Base-by-base conservation (phyloP, 768 basidiomycete genomes). In the Gelatoporia subvermispora region DNA sequence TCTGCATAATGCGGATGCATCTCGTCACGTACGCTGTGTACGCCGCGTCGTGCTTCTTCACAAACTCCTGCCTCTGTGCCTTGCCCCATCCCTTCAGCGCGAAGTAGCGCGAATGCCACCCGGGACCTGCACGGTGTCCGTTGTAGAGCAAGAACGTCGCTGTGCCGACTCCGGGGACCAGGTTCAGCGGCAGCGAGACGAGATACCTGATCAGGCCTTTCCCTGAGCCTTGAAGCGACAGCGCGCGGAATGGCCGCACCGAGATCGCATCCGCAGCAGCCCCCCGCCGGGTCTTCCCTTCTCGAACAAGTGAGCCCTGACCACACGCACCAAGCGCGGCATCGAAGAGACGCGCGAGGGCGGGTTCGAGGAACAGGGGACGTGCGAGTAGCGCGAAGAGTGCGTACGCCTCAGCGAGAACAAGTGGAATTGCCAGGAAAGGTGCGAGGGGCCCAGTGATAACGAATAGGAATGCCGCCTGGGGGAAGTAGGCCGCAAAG, bases 381-480 rank as follows among this genome's bases (percentile, higher is more conserved):
- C 68, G 75, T 57, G 64, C 76, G 61, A 78, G 53, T 59, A 73
- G 65, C 44, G 63, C 65, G 55, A 75, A 60, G 43, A 75, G 60
- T 43, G 73, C 54, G 47, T 71, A 65, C 28, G 67, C 66, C 53
- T 73, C 74, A 48, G 70, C 68, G 31, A 75, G 66, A 31, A 76
- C 70, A 28, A 78, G 51, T 31, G 60, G 37, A 41, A 67, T 53
- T 13, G 65, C 47, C 64, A 65, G 65, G 25, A 79, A 57, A 58
- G 82, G 81, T 1, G 80, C 81, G 22, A 86, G 71, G 4, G 84
- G 82, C 1, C 84, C 85, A 0, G 77, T 76, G 55, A 86, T 72
- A 46, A 84, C 53, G 2, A 81, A 75, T 35, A 84, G 77, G 41
- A 86, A 61, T 36, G 79, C 81, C 31, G 81, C 77, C 58, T 84